phyloP scores from a whole-genome alignment of 2,329 filamentous ascomycete species.

The Venturia asperata region DNA sequence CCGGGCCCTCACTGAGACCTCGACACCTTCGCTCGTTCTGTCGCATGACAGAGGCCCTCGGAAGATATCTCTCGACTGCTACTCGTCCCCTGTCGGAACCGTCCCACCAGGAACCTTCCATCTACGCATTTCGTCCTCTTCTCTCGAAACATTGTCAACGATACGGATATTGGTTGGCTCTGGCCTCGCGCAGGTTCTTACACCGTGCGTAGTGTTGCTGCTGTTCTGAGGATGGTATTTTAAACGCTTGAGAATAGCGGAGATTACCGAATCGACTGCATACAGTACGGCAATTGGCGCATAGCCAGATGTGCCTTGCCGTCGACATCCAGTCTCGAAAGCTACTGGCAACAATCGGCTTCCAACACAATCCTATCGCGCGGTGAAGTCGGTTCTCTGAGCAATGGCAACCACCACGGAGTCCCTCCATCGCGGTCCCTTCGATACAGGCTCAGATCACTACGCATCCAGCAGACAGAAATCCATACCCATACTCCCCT shows the following conservation, averaged over 20 bases:
- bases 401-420: conserved; percentile 41
- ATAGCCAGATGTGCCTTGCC: not conserved
- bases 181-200: not conserved
- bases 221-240: not conserved
- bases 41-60: not conserved
- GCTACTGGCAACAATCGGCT: not conserved
- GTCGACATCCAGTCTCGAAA: not conserved
- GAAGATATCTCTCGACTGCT: not conserved
- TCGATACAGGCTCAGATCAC: conserved; percentile 33
- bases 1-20: not conserved
- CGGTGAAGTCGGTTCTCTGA: not conserved
- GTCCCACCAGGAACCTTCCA: not conserved
- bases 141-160: not conserved
- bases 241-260: conserved; percentile 6
- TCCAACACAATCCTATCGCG: not conserved
- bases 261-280: not conserved
- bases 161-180: not conserved
- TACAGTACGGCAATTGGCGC: conserved; percentile 6
- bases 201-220: not conserved
- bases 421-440: conserved; percentile 40
- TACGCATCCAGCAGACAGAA: conserved; percentile 37
- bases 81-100: not conserved
- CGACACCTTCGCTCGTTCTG: not conserved
- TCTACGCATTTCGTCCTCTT: not conserved
- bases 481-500: conserved; percentile 46